These are phyloP conservation scores for Hirschioporus abietinus DNA, from an alignment of 768 basidiomycete genomes.

Conservation along the genomic window DNA sequence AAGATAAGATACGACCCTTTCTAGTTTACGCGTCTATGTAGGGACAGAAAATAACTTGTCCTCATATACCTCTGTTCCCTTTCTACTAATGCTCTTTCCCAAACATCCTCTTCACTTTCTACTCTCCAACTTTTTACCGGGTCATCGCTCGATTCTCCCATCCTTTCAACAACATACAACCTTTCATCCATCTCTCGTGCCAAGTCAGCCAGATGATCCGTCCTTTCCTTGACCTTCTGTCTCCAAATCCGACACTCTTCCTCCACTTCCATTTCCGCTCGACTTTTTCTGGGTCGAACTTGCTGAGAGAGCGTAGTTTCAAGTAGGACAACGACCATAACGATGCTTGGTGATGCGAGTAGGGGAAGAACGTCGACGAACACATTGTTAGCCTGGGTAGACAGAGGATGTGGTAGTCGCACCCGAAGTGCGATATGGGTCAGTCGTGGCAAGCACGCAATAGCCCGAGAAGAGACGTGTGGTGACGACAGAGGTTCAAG, in stretches of 20 bases:
- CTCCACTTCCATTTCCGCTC: neutral
- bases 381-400: neutral
- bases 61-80: neutral
- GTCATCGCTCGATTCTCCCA: neutral
- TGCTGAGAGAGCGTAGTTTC: neutral
- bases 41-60: neutral
- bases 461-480: neutral
- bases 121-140: neutral
- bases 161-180: constrained; percentile 1
- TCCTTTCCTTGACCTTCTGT: neutral
- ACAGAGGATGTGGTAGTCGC: neutral
- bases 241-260: neutral
- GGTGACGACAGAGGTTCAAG: constrained; percentile 2
- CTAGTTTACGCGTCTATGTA: neutral
- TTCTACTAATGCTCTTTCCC: neutral
- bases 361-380: neutral
- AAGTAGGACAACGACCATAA: neutral
- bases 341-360: neutral
- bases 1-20: neutral
- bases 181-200: neutral
- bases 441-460: neutral
- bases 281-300: neutral
- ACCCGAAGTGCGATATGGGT: constrained; percentile 1
- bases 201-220: neutral
- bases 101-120: neutral